Percentiles rank a stretch among this genome's conserved stretches.
These are phyloP conservation scores for apple (Malus domestica) DNA, from an alignment of 306 rosid species.

Conservation along the genomic window ASM211411v1 NC_041798.1:3079501-3080000, in stretches of 20 bases:
- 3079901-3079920: background rate
- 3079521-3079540: background rate
- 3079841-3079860: background rate
- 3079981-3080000: slow-evolving; percentile 94
- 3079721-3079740: background rate
- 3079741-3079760: background rate
- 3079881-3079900: background rate
- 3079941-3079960: background rate
- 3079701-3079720: background rate
- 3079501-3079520: background rate
- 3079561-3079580: background rate
- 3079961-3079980: background rate
- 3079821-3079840: no score
- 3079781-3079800: background rate
- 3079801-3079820: background rate
- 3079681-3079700: background rate
- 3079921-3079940: background rate
- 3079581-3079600: background rate
- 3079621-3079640: background rate
- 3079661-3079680: background rate
- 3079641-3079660: background rate
- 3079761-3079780: background rate
- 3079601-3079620: background rate
- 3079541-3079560: background rate
- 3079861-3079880: background rate